Conservation (phyloP, 2,329 filamentous ascomycete species). For the Hymenotorrendiella dingleyae region DNA sequence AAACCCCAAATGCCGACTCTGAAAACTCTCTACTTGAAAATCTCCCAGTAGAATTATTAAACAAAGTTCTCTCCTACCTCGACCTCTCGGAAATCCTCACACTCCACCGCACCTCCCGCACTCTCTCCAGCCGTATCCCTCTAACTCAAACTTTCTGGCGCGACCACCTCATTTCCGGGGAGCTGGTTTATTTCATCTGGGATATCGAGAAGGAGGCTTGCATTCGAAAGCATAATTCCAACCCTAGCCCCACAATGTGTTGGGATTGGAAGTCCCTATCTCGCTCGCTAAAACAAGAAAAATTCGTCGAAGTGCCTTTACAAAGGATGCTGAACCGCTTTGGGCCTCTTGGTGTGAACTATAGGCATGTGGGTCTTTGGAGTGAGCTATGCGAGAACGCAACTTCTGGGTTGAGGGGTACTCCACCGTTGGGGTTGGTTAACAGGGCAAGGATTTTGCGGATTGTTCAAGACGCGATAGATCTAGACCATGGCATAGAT, state of each 20-base stretch:
- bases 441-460: constrained; percentile 9
- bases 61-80: constrained; percentile 5
- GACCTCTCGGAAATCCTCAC: not conserved
- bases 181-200: constrained; percentile 8
- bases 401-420: constrained; percentile 1
- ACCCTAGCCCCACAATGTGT: not conserved
- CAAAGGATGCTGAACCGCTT: not conserved
- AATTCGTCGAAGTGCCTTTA: constrained; percentile 6
- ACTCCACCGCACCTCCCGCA: constrained; percentile 4
- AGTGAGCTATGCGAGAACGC: not conserved
- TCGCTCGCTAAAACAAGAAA: constrained; percentile 6
- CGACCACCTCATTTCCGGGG: constrained; percentile 6
- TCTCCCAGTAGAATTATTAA: constrained; percentile 7
- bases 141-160: constrained; percentile 8
- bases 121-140: not conserved
- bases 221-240: not conserved
- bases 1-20: not conserved
- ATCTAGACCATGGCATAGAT: no score
- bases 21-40: constrained; percentile 1
- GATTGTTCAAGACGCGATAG: no score
- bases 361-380: not conserved
- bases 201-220: constrained; percentile 5
- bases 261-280: no score
- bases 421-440: constrained; percentile 7
- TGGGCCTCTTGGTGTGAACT: not conserved